A percentile compares a stretch with the other conserved stretches of the same genome.
phyloP scores from a whole-genome alignment of 75 land plant species.

The Isoetes taiwanensis region DNA sequence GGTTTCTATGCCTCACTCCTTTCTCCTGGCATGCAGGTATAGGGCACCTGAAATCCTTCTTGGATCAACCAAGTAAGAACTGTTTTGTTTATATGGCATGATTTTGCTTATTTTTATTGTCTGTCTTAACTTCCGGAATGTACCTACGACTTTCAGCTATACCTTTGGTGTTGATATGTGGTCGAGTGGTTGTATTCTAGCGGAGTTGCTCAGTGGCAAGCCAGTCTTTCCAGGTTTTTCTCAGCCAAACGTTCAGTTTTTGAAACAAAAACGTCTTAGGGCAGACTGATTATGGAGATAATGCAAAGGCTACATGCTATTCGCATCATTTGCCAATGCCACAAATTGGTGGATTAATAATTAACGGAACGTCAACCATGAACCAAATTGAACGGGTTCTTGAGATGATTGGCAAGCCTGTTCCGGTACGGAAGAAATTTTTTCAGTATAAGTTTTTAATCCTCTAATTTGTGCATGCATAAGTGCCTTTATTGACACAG shows the following conservation, averaged over 20 bases:
- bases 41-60: conserved; percentile 36
- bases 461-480: too few relatives aligned
- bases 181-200: conserved; percentile 35
- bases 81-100: too few relatives aligned
- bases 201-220: conserved; percentile 30
- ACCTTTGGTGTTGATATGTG: conserved; percentile 37
- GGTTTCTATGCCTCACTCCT: too few relatives aligned
- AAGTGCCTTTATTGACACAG: too few relatives aligned
- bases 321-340: too few relatives aligned
- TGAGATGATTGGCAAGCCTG: conserved; percentile 31
- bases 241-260: too few relatives aligned
- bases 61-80: conserved; percentile 30
- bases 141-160: conserved; percentile 21
- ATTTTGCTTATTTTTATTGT: too few relatives aligned
- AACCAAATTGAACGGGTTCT: conserved; percentile 32
- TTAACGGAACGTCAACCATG: conserved; percentile 26
- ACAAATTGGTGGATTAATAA: neutral
- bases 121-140: too few relatives aligned
- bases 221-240: conserved; percentile 27
- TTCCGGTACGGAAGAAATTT: conserved; percentile 18
- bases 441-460: neutral
- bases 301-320: too few relatives aligned
- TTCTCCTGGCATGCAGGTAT: conserved; percentile 19
- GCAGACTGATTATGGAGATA: too few relatives aligned
- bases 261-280: too few relatives aligned